Base-by-base conservation (phyloP, 805 yeast species). In the Schwanniomyces sp. region DNA sequence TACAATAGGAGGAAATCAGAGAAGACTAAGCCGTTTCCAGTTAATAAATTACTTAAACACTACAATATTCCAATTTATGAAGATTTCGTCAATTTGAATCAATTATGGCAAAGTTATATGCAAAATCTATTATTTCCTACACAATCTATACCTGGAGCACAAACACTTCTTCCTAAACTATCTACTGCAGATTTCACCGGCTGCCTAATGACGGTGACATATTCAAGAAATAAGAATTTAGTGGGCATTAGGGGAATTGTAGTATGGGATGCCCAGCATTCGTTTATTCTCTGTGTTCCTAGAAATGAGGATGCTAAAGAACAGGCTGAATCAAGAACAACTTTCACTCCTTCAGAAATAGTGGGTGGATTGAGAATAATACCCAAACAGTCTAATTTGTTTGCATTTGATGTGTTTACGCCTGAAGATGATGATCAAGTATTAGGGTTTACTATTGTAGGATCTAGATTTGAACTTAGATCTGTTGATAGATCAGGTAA, bases 101-200 rank as follows among this genome's bases (percentile, higher is more conserved):
- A 59, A n/a, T 69, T 91, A 24, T 91, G 97, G 97, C 74, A 76
- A n/a, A 67, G 67, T 14, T 91, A 91, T 60, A 81, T 85, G 41
- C 69, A 66, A 29, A 85, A 82, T 38, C 65, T 88, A 4, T 53
- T 88, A 7, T 75, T 71, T 41, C 67, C 61, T 9, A 49, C 48
- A 34, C 58, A 52, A 24, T 53, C 52, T 12, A 52, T 66, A 21
- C 70, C 69, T 5, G 51, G 59, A 9, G 43, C 62, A 27, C 51
- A 59, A 24, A 54, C 65, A 30, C 52, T 82, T 1, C 63, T 86
- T 17, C 70, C 80, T 5, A 82, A 85, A 54, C 66, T 91, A 36
- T 78, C 92, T 1, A 77, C 85, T 50, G 88, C 94, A 1, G 97
- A 91, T 58, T 86, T 79, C 65, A 86, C 85, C 55, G 97, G 97